Evolutionary conservation across 2,329 filamentous ascomycete genomes (phyloP).

Genomic region (Didymella sp.): DNA sequence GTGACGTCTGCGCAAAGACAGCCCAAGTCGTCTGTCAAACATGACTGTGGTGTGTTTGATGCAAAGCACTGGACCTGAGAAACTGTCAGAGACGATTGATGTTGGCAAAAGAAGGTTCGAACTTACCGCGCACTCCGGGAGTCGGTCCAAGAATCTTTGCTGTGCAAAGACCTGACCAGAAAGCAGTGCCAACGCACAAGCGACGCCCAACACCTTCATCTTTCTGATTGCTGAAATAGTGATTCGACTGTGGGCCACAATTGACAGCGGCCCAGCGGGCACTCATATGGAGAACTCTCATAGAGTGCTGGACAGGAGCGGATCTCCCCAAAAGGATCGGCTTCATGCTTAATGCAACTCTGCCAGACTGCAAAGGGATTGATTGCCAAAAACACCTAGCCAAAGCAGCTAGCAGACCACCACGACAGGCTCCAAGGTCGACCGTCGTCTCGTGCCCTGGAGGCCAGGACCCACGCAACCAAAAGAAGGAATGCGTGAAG

Average conservation of each 20-base stretch:
- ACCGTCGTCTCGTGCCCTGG: conserved; percentile 2
- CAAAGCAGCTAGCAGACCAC: background rate
- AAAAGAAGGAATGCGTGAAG: background rate
- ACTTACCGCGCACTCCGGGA: conserved; percentile 26
- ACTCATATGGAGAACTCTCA: background rate
- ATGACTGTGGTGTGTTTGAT: conserved; percentile 13
- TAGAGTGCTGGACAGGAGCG: background rate
- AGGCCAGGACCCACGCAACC: background rate
- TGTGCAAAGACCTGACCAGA: conserved; percentile 22
- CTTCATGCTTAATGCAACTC: background rate
- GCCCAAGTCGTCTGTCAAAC: conserved; percentile 31
- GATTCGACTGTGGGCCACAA: background rate
- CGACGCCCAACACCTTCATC: conserved; percentile 18
- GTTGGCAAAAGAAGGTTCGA: background rate
- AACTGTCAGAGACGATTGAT: background rate
- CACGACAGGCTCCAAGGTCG: background rate
- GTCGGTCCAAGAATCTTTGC: conserved; percentile 19
- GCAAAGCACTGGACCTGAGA: conserved; percentile 28
- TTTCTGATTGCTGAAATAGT: background rate
- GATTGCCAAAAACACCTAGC: background rate
- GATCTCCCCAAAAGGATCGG: background rate
- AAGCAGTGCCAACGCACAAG: conserved; percentile 7
- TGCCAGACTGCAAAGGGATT: background rate
- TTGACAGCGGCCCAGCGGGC: background rate
- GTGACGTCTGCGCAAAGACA: conserved; percentile 38